A percentile compares a stretch with the other conserved stretches of the same genome.
phyloP scores from a whole-genome alignment of 805 yeast genomes.

The Nakazawaea anatomiae region DNA sequence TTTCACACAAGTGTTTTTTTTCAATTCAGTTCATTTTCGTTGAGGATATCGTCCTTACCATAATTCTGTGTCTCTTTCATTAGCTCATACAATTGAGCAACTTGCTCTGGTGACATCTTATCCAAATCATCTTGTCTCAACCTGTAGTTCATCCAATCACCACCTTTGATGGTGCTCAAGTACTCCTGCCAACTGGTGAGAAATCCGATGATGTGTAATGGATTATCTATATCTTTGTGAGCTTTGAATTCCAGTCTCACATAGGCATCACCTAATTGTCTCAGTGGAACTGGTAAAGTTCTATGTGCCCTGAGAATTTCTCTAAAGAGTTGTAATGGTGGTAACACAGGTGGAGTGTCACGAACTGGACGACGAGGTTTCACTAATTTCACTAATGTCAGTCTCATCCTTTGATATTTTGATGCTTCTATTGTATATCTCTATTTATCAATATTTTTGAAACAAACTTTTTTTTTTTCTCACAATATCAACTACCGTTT shows the following conservation, averaged over 20 bases:
- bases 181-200: conserved; percentile 93
- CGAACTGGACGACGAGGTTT: conserved; percentile 9
- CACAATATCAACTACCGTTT: no score
- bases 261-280: conserved; percentile 83
- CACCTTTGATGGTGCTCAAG: conserved; percentile 50
- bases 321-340: conserved; percentile 76
- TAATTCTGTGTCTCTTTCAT: conserved; percentile 61
- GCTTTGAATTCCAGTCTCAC: conserved; percentile 86
- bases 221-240: conserved; percentile 78
- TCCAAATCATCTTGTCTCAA: conserved; percentile 62
- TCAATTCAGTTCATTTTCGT: neutral
- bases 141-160: conserved; percentile 57
- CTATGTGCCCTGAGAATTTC: conserved; percentile 80
- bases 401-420: conserved; percentile 4
- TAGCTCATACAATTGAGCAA: conserved; percentile 72
- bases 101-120: conserved; percentile 87
- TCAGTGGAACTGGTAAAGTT: conserved; percentile 57
- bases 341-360: conserved; percentile 49
- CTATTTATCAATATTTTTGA: neutral
- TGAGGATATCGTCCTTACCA: neutral
- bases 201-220: conserved; percentile 90
- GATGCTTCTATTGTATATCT: no score
- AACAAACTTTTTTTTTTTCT: neutral
- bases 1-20: no score
- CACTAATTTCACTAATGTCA: conserved; percentile 5